Evolutionary conservation across 192 early-diverging fungal genomes (phyloP).

Genomic region (Podila minutissima): DNA sequence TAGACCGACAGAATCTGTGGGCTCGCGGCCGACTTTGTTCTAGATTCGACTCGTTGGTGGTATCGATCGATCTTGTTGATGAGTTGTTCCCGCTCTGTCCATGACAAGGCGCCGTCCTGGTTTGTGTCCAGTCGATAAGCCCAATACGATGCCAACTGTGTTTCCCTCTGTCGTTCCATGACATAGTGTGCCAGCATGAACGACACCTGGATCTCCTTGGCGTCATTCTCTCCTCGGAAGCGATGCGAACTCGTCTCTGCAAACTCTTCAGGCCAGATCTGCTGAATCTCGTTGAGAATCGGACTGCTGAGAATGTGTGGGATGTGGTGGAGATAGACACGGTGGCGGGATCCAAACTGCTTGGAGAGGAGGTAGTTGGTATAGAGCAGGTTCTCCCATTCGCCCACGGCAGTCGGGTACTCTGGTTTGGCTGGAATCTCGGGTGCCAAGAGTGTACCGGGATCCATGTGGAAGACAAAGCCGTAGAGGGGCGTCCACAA

Average conservation of each 20-base stretch:
- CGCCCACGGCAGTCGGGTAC: constrained; percentile 5
- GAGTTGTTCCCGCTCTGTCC: constrained; percentile 40
- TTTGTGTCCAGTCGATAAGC: constrained; percentile 40
- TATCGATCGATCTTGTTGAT: constrained; percentile 12
- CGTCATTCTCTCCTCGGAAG: constrained; percentile 43
- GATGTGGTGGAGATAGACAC: constrained; percentile 42
- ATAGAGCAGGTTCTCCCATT: constrained; percentile 43
- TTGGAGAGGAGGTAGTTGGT: constrained; percentile 48
- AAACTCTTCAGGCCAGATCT: constrained; percentile 50
- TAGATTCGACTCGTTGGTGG: not conserved
- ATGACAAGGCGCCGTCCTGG: constrained; percentile 31
- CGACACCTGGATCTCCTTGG: constrained; percentile 33
- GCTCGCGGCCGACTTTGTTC: not conserved
- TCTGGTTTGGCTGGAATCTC: not conserved
- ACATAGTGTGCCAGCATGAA: constrained; percentile 54
- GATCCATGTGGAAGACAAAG: constrained; percentile 39
- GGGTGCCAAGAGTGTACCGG: constrained; percentile 2
- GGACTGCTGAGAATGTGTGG: constrained; percentile 34
- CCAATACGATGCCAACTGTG: constrained; percentile 48
- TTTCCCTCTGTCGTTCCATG: constrained; percentile 52
- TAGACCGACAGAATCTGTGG: not conserved
- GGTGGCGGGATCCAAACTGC: constrained; percentile 49
- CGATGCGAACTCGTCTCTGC: constrained; percentile 41
- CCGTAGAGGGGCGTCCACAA: constrained; percentile 56
- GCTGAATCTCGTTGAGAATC: constrained; percentile 42